These are phyloP conservation scores for Dentipellis fragilis DNA, from an alignment of 768 basidiomycete genomes.

Conservation along the genomic window DNA sequence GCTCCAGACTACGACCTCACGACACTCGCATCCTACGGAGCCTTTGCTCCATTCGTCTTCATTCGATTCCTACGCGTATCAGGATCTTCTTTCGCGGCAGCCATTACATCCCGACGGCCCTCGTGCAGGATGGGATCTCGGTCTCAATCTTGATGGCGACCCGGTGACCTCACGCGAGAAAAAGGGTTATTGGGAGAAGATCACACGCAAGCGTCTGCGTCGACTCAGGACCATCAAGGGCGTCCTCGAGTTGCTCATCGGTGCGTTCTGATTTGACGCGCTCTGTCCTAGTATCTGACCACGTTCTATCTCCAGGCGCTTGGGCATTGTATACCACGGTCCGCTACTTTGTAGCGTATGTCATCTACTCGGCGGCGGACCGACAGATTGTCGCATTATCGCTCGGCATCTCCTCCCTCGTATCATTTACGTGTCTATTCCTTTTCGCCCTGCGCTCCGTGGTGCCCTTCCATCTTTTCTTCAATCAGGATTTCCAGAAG, in stretches of 20 bases:
- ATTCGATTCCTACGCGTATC: slow-evolving; percentile 23
- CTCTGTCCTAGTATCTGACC: not conserved
- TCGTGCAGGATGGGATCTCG: slow-evolving; percentile 20
- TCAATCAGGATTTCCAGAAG: slow-evolving; percentile 20
- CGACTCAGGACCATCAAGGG: slow-evolving; percentile 22
- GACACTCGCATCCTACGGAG: slow-evolving; percentile 22
- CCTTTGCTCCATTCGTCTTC: slow-evolving; percentile 19
- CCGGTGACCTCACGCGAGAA: slow-evolving; percentile 22
- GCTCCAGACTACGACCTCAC: slow-evolving; percentile 17
- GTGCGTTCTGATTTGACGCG: slow-evolving; percentile 17
- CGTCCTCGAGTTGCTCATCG: slow-evolving; percentile 25
- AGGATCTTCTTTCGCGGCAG: slow-evolving; percentile 27
- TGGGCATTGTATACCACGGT: slow-evolving; percentile 56
- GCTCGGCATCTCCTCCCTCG: slow-evolving; percentile 36
- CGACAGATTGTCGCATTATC: slow-evolving; percentile 37
- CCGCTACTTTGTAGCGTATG: slow-evolving; percentile 58
- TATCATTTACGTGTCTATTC: slow-evolving; percentile 20
- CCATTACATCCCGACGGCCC: slow-evolving; percentile 34
- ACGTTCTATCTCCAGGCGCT: slow-evolving; percentile 25
- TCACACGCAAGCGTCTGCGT: slow-evolving; percentile 23
- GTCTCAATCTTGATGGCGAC: slow-evolving; percentile 22
- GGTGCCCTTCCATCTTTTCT: slow-evolving; percentile 23
- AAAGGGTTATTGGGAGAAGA: slow-evolving; percentile 19
- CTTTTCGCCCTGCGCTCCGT: slow-evolving; percentile 21
- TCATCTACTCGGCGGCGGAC: slow-evolving; percentile 26